These are phyloP conservation scores for Saussurea involucrata DNA, from an alignment of 129 eudicot species.

Conservation along the genomic window DNA sequence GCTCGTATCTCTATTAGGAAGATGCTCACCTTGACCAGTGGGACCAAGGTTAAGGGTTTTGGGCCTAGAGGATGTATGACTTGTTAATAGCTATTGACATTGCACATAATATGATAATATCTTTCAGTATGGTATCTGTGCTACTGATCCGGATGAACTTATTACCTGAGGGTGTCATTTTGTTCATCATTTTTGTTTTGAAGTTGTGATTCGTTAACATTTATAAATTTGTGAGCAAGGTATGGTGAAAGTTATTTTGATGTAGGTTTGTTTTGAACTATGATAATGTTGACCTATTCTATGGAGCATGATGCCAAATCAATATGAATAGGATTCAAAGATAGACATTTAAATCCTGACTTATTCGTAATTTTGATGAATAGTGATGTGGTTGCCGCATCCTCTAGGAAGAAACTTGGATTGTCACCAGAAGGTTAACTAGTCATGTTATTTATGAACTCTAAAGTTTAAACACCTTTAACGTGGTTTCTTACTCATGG, in stretches of 20 bases:
- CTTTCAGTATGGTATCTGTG: background rate
- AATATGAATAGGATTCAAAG: background rate
- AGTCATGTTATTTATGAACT: background rate
- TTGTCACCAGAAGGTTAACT: background rate
- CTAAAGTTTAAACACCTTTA: background rate
- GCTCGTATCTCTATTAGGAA: too few species aligned
- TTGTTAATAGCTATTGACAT: too few species aligned
- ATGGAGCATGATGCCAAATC: too few species aligned
- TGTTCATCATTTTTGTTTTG: background rate
- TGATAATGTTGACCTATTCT: background rate
- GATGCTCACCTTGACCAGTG: too few species aligned
- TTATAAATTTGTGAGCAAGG: background rate
- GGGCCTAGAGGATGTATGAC: too few species aligned
- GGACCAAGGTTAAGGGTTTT: too few species aligned
- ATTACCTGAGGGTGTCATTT: background rate
- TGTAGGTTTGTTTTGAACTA: background rate
- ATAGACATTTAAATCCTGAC: too few species aligned
- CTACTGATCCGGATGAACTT: too few species aligned
- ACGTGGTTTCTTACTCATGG: background rate
- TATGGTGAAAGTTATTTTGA: background rate
- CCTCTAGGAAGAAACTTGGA: background rate
- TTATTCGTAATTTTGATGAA: too few species aligned
- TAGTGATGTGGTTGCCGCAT: too few species aligned
- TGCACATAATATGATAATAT: background rate
- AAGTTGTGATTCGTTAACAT: background rate